These are phyloP conservation scores for Aspergillus sp. DNA, from an alignment of 2,329 filamentous ascomycete species.

Conservation along the genomic window DNA sequence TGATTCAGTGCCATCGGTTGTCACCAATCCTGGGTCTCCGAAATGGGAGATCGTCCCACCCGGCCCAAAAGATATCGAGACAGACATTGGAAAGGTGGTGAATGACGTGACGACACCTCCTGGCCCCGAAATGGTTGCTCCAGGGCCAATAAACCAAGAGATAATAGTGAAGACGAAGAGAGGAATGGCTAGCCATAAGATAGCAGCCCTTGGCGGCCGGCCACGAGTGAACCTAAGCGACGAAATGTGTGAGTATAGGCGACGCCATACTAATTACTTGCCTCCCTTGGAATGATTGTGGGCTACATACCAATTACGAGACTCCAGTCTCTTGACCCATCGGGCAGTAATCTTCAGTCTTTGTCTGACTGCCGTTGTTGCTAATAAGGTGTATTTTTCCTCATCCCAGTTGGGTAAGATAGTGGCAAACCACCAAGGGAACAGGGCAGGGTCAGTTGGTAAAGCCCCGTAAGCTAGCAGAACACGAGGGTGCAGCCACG, in stretches of 20 bases:
- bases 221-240: constrained; percentile 29
- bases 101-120: constrained; percentile 32
- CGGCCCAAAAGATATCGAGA: constrained; percentile 35
- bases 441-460: constrained; percentile 71
- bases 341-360: constrained; percentile 77
- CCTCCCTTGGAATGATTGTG: background rate
- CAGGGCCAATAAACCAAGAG: constrained; percentile 26
- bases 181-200: constrained; percentile 47
- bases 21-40: background rate
- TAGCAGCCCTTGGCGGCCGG: constrained; percentile 34
- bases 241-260: constrained; percentile 11
- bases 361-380: constrained; percentile 73
- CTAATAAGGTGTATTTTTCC: constrained; percentile 76
- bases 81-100: constrained; percentile 37
- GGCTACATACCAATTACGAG: constrained; percentile 65
- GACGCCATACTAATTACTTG: background rate
- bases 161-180: constrained; percentile 35
- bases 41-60: constrained; percentile 9
- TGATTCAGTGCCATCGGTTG: constrained; percentile 15
- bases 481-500: constrained; percentile 73
- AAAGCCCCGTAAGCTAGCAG: constrained; percentile 74
- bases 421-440: constrained; percentile 89
- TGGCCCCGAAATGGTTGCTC: constrained; percentile 22
- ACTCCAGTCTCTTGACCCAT: constrained; percentile 75
- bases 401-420: constrained; percentile 74